Base-by-base conservation (phyloP, 192 early-diverging fungal genomes). In the Coemansia sp. region DNA sequence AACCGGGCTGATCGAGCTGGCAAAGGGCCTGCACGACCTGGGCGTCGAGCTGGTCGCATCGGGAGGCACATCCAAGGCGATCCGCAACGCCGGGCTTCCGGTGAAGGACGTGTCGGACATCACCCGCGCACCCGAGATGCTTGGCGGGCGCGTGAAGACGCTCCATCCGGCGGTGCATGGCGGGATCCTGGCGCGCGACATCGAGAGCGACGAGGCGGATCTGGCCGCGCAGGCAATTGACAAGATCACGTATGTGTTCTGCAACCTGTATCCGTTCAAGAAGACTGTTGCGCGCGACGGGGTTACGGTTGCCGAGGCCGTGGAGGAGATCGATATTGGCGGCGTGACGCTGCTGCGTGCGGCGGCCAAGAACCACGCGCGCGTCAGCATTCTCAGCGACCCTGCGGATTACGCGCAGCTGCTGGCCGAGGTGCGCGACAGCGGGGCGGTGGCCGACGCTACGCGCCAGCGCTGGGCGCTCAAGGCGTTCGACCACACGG, bases 181-280 rank as follows among this genome's bases (percentile, higher is more conserved):
- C 69, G 97, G 92, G 32, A 98, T 97, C 55, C 90, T 98, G 58
- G 96, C 96, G 42, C 93, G 93, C 53, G 87, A 94, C 71, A 91
- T 93, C 46, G 76, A 88, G 11, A 85, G 84, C 55, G 97, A 99
- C 78, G 85, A 93, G 46, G 84, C 85, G 22, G 97, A 99, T 84
- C 94, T 99, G 69, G 84, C 79, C 39, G 88, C 86, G 51, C 92
- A 96, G 72, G 81, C 89, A n/a, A 97, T 97, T 69, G 83, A 91
- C 69, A 93, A 92, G 87, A 95, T 99, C 68, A 94, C 94, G 71
- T 90, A 90, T 74, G 96, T 99, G 56, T 90, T 96, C 16, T 98
- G 97, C 87, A 99, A 99, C 87, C 86, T 99, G 73, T 98, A 99
- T 73, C 97, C 97, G 54, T 99, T 99, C 87, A 90, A 95, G 80